These are phyloP conservation scores for Apostasia ramifera DNA, from an alignment of 106 monocot species.

Conservation along the genomic window DNA sequence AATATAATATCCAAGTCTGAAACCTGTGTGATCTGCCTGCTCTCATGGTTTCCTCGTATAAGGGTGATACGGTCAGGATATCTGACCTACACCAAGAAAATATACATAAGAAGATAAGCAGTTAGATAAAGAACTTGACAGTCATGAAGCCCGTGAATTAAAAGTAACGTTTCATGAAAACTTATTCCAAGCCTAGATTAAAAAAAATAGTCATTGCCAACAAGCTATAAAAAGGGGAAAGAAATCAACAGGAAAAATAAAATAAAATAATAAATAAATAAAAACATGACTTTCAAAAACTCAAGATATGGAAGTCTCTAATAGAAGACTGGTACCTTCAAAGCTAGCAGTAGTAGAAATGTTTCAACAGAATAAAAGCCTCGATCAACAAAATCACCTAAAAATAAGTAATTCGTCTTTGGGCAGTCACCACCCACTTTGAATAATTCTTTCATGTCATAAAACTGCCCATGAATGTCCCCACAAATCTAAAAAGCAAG, in stretches of 20 bases:
- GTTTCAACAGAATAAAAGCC: slow-evolving; percentile 99
- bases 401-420: slow-evolving; percentile 93
- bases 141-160: too few relatives aligned
- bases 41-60: slow-evolving; percentile 98
- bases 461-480: slow-evolving; percentile 98
- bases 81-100: slow-evolving; percentile 53
- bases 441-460: slow-evolving; percentile 97
- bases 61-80: slow-evolving; percentile 98
- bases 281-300: too few relatives aligned
- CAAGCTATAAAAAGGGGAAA: too few relatives aligned
- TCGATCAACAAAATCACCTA: slow-evolving; percentile 98
- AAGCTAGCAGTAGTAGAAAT: slow-evolving; percentile 83
- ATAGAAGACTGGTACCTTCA: slow-evolving; percentile 49
- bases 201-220: too few relatives aligned
- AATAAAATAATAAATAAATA: too few relatives aligned
- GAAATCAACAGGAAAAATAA: too few relatives aligned
- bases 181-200: too few relatives aligned
- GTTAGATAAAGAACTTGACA: too few relatives aligned
- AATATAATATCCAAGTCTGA: background rate
- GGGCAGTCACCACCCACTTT: slow-evolving; percentile 97
- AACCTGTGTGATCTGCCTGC: slow-evolving; percentile 98
- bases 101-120: background rate
- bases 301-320: too few relatives aligned
- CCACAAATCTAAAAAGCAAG: slow-evolving; percentile 73
- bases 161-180: too few relatives aligned